Percentiles rank a stretch among this genome's conserved stretches.
phyloP scores from a whole-genome alignment of 1,139 yeast species.

The Candida freyschussii region DNA sequence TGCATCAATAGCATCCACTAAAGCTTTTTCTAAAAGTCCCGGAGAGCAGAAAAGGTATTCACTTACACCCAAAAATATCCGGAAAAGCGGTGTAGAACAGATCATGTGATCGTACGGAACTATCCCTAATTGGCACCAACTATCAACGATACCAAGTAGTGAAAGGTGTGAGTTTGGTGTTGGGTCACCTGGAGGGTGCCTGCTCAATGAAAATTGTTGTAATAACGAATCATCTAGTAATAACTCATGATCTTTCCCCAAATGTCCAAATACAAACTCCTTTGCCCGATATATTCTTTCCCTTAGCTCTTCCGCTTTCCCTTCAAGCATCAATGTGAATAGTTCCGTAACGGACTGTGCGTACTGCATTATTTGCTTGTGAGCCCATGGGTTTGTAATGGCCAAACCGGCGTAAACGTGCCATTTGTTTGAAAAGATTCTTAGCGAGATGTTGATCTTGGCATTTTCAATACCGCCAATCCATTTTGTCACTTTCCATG shows the following conservation, averaged over 20 bases:
- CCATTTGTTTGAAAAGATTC: conserved; percentile 93
- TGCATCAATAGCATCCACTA: conserved; percentile 64
- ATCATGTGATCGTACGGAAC: conserved; percentile 95
- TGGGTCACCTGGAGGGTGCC: conserved; percentile 58
- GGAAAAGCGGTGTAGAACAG: conserved; percentile 88
- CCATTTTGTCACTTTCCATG: conserved; percentile 89
- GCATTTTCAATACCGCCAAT: conserved; percentile 95
- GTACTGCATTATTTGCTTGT: conserved; percentile 83
- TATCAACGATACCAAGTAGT: conserved; percentile 83
- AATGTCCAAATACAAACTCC: conserved; percentile 68
- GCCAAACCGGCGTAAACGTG: conserved; percentile 98
- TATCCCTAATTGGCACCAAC: conserved; percentile 82
- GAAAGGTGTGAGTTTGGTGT: conserved; percentile 89
- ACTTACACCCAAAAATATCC: conserved; percentile 90
- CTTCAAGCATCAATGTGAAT: conserved; percentile 77
- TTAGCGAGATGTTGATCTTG: conserved; percentile 82
- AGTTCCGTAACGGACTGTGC: conserved; percentile 80
- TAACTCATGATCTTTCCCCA: conserved; percentile 48
- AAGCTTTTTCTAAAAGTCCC: conserved; percentile 70
- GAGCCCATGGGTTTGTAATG: conserved; percentile 92
- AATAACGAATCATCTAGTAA: conserved; percentile 75
- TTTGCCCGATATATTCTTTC: conserved; percentile 63
- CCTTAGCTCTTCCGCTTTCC: conserved; percentile 51
- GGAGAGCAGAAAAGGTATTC: conserved; percentile 88
- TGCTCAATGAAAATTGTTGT: conserved; percentile 73